phyloP scores from a whole-genome alignment of 495 filamentous ascomycete species.

The Penicilliopsis zonata region DNA sequence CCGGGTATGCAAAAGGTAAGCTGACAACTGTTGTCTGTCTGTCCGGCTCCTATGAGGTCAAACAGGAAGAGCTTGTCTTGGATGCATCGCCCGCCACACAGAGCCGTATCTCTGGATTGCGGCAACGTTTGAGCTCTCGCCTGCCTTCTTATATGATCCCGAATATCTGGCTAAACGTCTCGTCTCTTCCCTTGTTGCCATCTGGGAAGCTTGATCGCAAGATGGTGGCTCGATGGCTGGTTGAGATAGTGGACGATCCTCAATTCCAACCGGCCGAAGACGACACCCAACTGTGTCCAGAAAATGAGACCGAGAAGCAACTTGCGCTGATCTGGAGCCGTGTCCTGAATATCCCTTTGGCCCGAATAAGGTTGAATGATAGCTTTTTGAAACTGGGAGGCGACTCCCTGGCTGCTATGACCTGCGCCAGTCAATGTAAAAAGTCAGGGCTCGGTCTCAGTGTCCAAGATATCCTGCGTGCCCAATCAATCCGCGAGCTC shows the following conservation, averaged over 20 bases:
- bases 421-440: conserved; percentile 41
- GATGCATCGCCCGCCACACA: not conserved
- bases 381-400: conserved; percentile 55
- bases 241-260: conserved; percentile 18
- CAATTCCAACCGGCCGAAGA: conserved; percentile 5
- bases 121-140: conserved; percentile 16
- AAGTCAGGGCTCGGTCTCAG: conserved; percentile 40
- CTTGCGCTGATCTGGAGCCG: conserved; percentile 35
- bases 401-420: conserved; percentile 62
- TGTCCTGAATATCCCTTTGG: conserved; percentile 37
- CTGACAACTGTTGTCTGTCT: conserved; percentile 28
- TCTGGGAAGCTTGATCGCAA: conserved; percentile 44
- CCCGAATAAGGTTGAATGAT: conserved; percentile 37
- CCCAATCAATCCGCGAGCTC: conserved; percentile 32
- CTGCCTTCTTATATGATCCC: conserved; percentile 48
- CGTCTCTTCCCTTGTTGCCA: conserved; percentile 34
- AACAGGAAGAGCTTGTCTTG: not conserved
- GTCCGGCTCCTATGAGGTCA: too few relatives aligned
- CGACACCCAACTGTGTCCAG: conserved; percentile 5
- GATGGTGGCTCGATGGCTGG: conserved; percentile 20
- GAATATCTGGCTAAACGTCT: conserved; percentile 34
- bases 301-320: conserved; percentile 22
- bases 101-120: conserved; percentile 10
- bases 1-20: conserved; percentile 25
- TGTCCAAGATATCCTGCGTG: conserved; percentile 38